Conservation (phyloP, 129 eudicot genomes). For the Daucus carota region DH1_v3.0 NC_030385.2:28945501-28946000, state of each 20-base stretch:
- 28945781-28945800: not conserved
- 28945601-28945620: not conserved
- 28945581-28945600: not conserved
- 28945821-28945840: not conserved
- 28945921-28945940: not conserved
- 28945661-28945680: not conserved
- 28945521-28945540: not conserved
- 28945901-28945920: not conserved
- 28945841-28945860: not conserved
- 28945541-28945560: not conserved
- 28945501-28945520: not conserved
- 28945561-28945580: not conserved
- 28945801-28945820: not conserved
- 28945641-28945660: not conserved
- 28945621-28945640: not conserved
- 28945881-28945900: too few relatives aligned
- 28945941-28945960: not conserved
- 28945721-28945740: not conserved
- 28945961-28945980: not conserved
- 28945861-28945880: not conserved
- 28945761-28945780: not conserved
- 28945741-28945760: not conserved
- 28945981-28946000: not conserved
- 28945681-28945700: not conserved
- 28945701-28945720: not conserved